These are phyloP conservation scores for Alternaria gansuensis DNA, from an alignment of 2,329 filamentous ascomycete species.

Conservation along the genomic window DNA sequence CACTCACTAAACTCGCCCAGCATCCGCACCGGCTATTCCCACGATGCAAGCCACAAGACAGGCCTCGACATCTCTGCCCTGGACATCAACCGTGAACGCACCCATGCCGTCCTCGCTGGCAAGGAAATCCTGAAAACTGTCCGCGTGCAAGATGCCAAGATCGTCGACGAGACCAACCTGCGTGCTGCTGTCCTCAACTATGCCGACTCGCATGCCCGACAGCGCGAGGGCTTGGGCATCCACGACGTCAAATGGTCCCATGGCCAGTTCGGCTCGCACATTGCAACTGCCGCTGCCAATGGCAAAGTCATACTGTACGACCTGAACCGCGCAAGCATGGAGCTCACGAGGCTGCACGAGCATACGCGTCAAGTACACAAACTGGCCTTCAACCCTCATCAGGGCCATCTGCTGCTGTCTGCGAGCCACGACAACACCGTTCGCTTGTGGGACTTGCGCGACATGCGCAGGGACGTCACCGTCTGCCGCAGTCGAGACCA, in stretches of 20 bases:
- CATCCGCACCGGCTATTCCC: constrained; percentile 59
- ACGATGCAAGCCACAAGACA: constrained; percentile 69
- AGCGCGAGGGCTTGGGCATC: constrained; percentile 68
- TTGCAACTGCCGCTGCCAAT: constrained; percentile 71
- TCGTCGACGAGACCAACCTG: constrained; percentile 70
- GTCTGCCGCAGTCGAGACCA: constrained; percentile 64
- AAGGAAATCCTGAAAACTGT: constrained; percentile 73
- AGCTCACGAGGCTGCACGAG: constrained; percentile 69
- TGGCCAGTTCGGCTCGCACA: constrained; percentile 66
- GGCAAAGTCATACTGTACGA: constrained; percentile 73
- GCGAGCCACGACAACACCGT: constrained; percentile 72
- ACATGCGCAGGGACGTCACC: constrained; percentile 61
- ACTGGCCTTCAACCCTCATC: constrained; percentile 70
- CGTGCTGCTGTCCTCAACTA: constrained; percentile 68
- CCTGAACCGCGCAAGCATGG: constrained; percentile 67
- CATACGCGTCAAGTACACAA: constrained; percentile 72
- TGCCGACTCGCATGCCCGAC: constrained; percentile 59
- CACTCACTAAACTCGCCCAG: constrained; percentile 33
- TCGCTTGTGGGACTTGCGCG: constrained; percentile 70
- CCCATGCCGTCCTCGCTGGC: constrained; percentile 70
- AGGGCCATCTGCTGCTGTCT: constrained; percentile 67
- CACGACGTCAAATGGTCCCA: constrained; percentile 75
- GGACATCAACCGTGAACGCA: constrained; percentile 69
- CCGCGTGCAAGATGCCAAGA: constrained; percentile 64
- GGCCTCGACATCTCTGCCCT: constrained; percentile 70